Conservation (phyloP, 345 rosid genomes). For the Nephelium lappaceum region DNA sequence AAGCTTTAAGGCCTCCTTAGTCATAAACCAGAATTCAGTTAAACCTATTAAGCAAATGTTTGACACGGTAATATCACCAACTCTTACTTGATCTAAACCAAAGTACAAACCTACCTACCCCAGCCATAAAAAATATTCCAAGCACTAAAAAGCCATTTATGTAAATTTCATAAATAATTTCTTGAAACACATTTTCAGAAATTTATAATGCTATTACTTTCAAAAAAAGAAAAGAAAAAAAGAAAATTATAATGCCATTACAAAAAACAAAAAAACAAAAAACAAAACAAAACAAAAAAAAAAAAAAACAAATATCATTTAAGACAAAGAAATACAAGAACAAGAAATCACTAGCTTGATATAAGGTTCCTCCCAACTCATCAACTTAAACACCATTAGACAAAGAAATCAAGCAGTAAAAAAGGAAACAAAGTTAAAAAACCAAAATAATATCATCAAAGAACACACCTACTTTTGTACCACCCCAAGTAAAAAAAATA, state of each 20-base stretch:
- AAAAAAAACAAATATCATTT: background rate
- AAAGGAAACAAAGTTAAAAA: background rate
- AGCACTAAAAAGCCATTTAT: constrained; percentile 16
- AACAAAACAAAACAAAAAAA: too few species aligned
- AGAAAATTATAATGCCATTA: background rate
- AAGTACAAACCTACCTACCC: constrained; percentile 3
- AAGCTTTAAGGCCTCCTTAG: too few species aligned
- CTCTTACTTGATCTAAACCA: constrained; percentile 9
- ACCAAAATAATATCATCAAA: background rate
- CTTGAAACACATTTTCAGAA: constrained; percentile 15
- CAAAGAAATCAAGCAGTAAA: background rate
- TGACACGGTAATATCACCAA: constrained; percentile 2
- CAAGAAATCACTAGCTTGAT: background rate
- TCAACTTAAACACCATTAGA: constrained; percentile 12
- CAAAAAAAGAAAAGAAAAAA: too few species aligned
- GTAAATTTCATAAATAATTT: constrained; percentile 1
- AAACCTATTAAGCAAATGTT: constrained; percentile 10
- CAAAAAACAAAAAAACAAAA: too few species aligned
- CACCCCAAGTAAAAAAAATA: background rate
- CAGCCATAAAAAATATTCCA: constrained; percentile 10
- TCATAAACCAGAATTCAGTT: constrained; percentile 4
- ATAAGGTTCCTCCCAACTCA: constrained; percentile 13
- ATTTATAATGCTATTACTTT: constrained; percentile 8
- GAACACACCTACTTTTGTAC: background rate
- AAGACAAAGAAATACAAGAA: constrained; percentile 20